Evolutionary conservation across 148 eudicot species (phyloP).

Genomic region (Beta vulgaris): DNA sequence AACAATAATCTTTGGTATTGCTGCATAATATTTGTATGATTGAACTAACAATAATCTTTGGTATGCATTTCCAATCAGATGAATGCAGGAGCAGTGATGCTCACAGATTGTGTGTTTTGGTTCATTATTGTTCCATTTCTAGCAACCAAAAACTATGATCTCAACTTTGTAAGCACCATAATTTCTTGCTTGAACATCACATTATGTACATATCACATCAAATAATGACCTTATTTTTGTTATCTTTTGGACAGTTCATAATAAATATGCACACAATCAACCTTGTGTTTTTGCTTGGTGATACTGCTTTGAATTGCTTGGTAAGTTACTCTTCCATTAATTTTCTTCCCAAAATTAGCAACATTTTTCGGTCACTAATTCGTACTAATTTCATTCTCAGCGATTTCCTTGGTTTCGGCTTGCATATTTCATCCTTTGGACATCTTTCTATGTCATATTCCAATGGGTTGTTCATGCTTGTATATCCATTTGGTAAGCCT

Average conservation of each 20-base stretch:
- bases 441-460: conserved; percentile 60
- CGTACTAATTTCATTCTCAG: conserved; percentile 31
- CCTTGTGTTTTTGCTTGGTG: conserved; percentile 75
- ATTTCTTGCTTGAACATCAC: neutral
- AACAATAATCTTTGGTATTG: too few relatives aligned
- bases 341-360: neutral
- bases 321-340: conserved; percentile 36
- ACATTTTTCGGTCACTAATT: neutral
- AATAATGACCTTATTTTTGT: neutral
- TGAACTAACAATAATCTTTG: neutral
- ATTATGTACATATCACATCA: neutral
- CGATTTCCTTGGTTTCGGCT: conserved; percentile 85
- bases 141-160: conserved; percentile 49
- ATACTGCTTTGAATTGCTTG: conserved; percentile 70
- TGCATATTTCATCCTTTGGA: conserved; percentile 78
- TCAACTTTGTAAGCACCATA: conserved; percentile 65
- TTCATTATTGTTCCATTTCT: conserved; percentile 74
- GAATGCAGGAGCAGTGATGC: conserved; percentile 94
- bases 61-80: conserved; percentile 34
- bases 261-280: conserved; percentile 83
- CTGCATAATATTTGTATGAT: neutral
- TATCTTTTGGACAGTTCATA: conserved; percentile 46
- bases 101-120: conserved; percentile 86
- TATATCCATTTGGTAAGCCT: conserved; percentile 53
- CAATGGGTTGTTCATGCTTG: conserved; percentile 85